Evolutionary conservation across 805 yeast genomes (phyloP), one percentile per base, ranked within the genome.

Genomic region (Ogataea trehalophila): DNA sequence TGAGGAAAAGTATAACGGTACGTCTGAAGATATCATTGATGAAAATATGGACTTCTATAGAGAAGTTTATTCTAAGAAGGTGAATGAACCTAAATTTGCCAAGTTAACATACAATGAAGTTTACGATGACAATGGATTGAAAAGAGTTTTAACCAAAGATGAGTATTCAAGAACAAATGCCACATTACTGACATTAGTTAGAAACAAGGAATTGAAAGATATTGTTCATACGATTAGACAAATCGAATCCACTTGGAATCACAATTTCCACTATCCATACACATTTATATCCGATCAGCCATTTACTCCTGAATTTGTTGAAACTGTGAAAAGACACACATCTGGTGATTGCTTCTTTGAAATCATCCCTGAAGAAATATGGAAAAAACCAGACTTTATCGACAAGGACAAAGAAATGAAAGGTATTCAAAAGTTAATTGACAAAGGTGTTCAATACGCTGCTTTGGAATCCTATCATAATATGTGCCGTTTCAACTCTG

Each of bases 251-350:
- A 73, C 75, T 46, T 92, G 92, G 77, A 92, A 92, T 71, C 68
- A 72, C 33, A 76, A 85, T 48, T 90, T 73, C 70, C 77, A 87
- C 54, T 92, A 92, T 61, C 97, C 95, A 48, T 92, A 96, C 92
- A 90, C 91, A 29, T 94, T 92, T 62, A 75, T 92, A 55, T 90
- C 89, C 66, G 96, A 92, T 63, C 86, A 81, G 50, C 79, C 74
- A 35, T 94, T 92, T 67, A 73, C 81, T 31, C 86, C 85, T 1
- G 92, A 87, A 57, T 92, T 94, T 66, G 85, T 72, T 57, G 61
- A 65, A 13, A 66, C 69, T 15, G 74, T 87, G 37, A 64, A 56
- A 39, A 65, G 82, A 34, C 77, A 74, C 33, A 68, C 81, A 0
- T 65, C 60, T 8, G 68, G 83, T 11, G 67, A 70, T 33, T 64